Evolutionary conservation across 2,329 filamentous ascomycete genomes (phyloP), one percentile per base, ranked within the genome.

Genomic region (Ophiostoma populinum): DNA sequence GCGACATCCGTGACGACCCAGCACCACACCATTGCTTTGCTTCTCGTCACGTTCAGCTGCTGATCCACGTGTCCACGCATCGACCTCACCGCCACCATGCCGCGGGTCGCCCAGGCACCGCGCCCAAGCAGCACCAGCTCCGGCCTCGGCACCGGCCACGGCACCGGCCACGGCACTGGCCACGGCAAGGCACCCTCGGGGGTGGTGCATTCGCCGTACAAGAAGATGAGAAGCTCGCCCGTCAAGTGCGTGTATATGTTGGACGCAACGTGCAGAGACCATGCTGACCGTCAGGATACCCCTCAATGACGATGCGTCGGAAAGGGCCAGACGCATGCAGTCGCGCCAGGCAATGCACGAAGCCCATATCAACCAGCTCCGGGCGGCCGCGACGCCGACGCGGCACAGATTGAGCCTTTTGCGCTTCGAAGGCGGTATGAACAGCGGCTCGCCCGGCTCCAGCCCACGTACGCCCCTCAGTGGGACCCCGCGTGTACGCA

Each of bases 231-330:
- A n/a, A n/a, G n/a, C 46, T 67, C 66, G 18, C 62, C 65, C 5
- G 51, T 70, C 37, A 71, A 70, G 67, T 71, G 56, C 51, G 63
- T 56, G 40, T 32, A 29, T 18, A 16, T 18, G 2, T 17, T 22
- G 11, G 8, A 13, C 8, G 24, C 8, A 19, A 9, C 5, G 17
- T 7, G 18, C 9, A 20, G 5, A 13, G 7, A 8, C 9, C 3
- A 8, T 6, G 24, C 36, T 38, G 32, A 34, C 29, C 22, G 25
- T 17, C 48, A 92, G 83, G 54, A 92, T 98, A 40, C 86, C 90
- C 24, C 71, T 98, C 43, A 95, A 95, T 61, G 90, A 98, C 61
- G 90, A 98, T 64, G 76, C 73, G 41, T 74, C 78, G 47, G 90
- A 98, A 59, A 93, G 92, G 56, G 86, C 85, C 32, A 77, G 78